These are phyloP conservation scores for Metroxylon sagu DNA, from an alignment of 176 grass and related monocot species.

Conservation along the genomic window DNA sequence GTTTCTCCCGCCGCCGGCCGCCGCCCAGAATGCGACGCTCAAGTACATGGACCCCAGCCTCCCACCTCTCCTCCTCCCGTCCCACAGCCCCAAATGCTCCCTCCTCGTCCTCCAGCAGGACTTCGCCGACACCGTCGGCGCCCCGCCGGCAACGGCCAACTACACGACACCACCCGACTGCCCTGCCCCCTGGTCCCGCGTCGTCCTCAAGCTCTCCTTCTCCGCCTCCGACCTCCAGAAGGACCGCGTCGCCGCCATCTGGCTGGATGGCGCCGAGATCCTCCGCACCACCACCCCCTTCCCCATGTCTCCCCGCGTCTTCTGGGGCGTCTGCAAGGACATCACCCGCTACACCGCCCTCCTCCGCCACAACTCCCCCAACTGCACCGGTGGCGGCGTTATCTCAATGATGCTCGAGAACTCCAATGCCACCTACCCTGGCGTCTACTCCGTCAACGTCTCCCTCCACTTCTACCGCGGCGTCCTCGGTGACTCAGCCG, in stretches of 20 bases:
- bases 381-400: not conserved
- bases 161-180: not conserved
- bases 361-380: not conserved
- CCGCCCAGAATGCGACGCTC: not conserved
- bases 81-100: not conserved
- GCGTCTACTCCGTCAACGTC: slow-evolving; percentile 7
- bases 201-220: not conserved
- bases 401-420: slow-evolving; percentile 19
- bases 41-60: slow-evolving; percentile 2
- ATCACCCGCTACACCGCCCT: too few relatives aligned
- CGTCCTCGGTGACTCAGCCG: too few relatives aligned
- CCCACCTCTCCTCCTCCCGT: not conserved
- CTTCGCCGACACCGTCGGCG: too few relatives aligned
- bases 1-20: too few relatives aligned
- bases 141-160: too few relatives aligned
- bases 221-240: slow-evolving; percentile 3
- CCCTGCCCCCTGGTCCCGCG: not conserved
- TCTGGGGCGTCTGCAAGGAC: too few relatives aligned
- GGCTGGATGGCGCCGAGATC: slow-evolving; percentile 5
- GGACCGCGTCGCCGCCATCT: not conserved
- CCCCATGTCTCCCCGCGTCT: too few relatives aligned
- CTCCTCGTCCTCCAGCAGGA: not conserved
- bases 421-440: not conserved
- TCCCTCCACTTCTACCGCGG: slow-evolving; percentile 2
- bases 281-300: not conserved